Evolutionary conservation across 192 early-diverging fungal genomes (phyloP), one percentile per base, ranked within the genome.

Genomic region (Chytriomyces hyalinus): DNA sequence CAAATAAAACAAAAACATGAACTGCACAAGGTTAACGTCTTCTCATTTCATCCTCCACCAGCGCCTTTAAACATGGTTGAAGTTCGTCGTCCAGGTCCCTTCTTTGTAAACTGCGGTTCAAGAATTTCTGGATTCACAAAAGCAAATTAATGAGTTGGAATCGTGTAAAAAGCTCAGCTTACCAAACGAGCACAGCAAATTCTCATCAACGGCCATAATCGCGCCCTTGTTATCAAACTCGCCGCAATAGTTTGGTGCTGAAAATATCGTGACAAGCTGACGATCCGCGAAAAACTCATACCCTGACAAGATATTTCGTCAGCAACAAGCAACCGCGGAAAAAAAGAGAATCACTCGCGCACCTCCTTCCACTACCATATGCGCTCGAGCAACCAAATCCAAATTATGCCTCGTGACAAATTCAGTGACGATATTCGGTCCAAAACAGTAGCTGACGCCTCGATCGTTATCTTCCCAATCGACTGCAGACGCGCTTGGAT

Each of bases 201-300:
- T 91, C 70, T 94, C 94, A 70, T 94, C 93, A 64, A 97, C 84
- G 70, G 84, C 89, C 96, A 98, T 98, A 72, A 98, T 91, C 2
- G 95, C 96, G 13, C 76, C 84, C 63, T 86, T 86, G 60, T 86
- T 86, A 59, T 86, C 95, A 84, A 98, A 98, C 86, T 98, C 96
- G 70, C 95, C 95, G 80, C 97, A 98, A 82, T 97, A 97, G 82
- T 98, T 97, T 65, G 97, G 95, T 8, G 97, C 97, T 5, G 93
- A 94, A 73, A 98, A 98, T 7, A 98, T 88, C 5, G 96, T 98
- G 2, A 98, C 96, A 71, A 98, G 82, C 28, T 91, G 91, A 36
- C 95, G 90, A 60, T 95, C 92, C 65, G 92, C 89, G 84, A 96
- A 98, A 73, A 98, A 98, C 86, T 98, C 95, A 83, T 97, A 98